Conservation (phyloP, 2,329 filamentous ascomycete species). For the Trichocomaceae sp. region DNA sequence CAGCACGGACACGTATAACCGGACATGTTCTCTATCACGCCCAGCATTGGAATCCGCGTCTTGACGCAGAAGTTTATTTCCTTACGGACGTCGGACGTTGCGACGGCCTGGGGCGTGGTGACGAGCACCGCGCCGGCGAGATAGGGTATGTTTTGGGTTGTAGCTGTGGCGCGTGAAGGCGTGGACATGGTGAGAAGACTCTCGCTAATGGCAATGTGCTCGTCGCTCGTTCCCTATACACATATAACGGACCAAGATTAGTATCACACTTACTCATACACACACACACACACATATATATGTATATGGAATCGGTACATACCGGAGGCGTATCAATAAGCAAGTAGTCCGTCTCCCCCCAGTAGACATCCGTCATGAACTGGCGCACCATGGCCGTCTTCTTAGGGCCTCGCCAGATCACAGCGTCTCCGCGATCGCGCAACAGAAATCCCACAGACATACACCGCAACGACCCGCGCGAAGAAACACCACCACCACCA, state of each 20-base stretch:
- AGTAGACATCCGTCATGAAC: slow-evolving; percentile 85
- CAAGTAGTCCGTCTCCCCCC: slow-evolving; percentile 81
- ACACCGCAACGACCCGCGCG: slow-evolving; percentile 48
- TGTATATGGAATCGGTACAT: no score
- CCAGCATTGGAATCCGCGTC: slow-evolving; percentile 70
- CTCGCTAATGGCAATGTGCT: slow-evolving; percentile 92
- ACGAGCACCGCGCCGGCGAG: slow-evolving; percentile 87
- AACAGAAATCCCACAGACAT: slow-evolving; percentile 94
- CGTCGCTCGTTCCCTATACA: slow-evolving; percentile 55
- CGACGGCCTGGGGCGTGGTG: slow-evolving; percentile 90
- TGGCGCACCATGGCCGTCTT: slow-evolving; percentile 99
- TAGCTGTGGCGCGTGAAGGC: slow-evolving; percentile 18
- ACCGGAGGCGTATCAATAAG: slow-evolving; percentile 90
- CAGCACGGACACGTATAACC: slow-evolving; percentile 53
- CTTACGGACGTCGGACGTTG: slow-evolving; percentile 88
- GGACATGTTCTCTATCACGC: slow-evolving; percentile 92
- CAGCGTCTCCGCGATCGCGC: slow-evolving; percentile 73
- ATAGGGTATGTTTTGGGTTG: slow-evolving; percentile 44
- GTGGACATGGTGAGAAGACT: slow-evolving; percentile 56
- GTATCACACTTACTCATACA: not conserved
- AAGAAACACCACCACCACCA: slow-evolving; percentile 13
- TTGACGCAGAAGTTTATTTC: slow-evolving; percentile 91
- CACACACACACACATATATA: no score
- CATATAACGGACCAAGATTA: not conserved
- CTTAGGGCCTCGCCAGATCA: slow-evolving; percentile 96